These are phyloP conservation scores for Pichia sp. DNA, from an alignment of 1,139 yeast genomes.

Conservation along the genomic window DNA sequence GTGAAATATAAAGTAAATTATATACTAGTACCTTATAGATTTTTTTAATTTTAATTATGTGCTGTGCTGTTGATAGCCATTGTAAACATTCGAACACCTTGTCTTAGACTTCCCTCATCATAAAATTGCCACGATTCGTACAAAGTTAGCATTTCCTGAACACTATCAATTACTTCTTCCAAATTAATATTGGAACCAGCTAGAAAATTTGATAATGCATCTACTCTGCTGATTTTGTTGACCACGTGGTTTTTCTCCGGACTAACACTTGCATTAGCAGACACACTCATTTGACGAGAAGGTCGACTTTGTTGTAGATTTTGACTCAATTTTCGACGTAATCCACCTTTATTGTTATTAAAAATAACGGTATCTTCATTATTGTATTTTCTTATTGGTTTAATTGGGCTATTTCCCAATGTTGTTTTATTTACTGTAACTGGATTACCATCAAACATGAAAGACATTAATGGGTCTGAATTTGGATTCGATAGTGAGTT, in stretches of 20 bases:
- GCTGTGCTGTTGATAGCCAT: conserved; percentile 5
- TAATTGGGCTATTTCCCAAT: neutral
- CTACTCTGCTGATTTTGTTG: neutral
- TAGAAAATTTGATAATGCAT: conserved; percentile 53
- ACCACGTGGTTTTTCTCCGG: neutral
- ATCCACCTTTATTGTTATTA: neutral
- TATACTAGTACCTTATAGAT: too few species aligned
- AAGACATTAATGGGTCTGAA: conserved; percentile 1
- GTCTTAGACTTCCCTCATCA: conserved; percentile 45
- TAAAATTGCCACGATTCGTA: conserved; percentile 83
- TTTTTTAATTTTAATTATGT: neutral
- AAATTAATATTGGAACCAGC: conserved; percentile 73
- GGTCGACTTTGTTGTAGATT: neutral
- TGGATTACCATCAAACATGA: neutral
- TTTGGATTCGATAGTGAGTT: neutral
- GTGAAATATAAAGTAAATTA: too few species aligned
- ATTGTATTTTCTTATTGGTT: neutral
- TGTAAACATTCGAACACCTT: conserved; percentile 19
- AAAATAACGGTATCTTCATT: neutral
- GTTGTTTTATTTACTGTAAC: neutral
- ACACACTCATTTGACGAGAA: neutral
- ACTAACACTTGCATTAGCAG: neutral
- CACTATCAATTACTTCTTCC: conserved; percentile 69
- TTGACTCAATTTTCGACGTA: conserved; percentile 9
- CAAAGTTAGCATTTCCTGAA: conserved; percentile 72